Evolutionary conservation across 2,329 filamentous ascomycete genomes (phyloP).

Genomic region (Didymella glomerata): DNA sequence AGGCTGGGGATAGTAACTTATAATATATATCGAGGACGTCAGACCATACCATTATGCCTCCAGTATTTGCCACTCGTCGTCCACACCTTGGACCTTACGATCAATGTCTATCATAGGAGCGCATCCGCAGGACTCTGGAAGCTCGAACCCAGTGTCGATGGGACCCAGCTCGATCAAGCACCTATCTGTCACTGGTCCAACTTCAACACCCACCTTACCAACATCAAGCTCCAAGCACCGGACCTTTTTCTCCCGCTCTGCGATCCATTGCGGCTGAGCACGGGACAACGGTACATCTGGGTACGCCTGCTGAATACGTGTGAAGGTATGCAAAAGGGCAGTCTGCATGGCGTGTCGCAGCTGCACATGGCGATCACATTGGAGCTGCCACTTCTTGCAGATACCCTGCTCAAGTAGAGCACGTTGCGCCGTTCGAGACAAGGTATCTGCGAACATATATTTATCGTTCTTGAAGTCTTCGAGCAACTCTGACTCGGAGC

Average conservation of each 20-base stretch:
- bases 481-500: constrained; percentile 1
- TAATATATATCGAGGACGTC: not conserved
- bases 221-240: constrained; percentile 30
- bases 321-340: constrained; percentile 1
- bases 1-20: not conserved
- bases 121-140: constrained; percentile 14
- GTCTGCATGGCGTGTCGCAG: not conserved
- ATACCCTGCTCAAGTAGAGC: constrained; percentile 8
- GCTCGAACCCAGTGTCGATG: constrained; percentile 7
- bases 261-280: constrained; percentile 11
- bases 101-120: constrained; percentile 2
- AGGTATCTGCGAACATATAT: not conserved
- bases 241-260: constrained; percentile 6
- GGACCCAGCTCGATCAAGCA: constrained; percentile 7
- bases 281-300: not conserved
- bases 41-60: not conserved
- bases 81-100: not conserved
- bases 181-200: constrained; percentile 2
- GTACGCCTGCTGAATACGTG: not conserved
- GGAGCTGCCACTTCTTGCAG: constrained; percentile 9
- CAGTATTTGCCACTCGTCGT: constrained; percentile 16
- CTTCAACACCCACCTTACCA: constrained; percentile 9
- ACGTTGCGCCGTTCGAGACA: not conserved
- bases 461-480: not conserved
- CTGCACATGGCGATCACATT: not conserved